These are phyloP conservation scores for Eimeria tenella DNA, from an alignment of 169 alveolate genomes.

Conservation along the genomic window DNA sequence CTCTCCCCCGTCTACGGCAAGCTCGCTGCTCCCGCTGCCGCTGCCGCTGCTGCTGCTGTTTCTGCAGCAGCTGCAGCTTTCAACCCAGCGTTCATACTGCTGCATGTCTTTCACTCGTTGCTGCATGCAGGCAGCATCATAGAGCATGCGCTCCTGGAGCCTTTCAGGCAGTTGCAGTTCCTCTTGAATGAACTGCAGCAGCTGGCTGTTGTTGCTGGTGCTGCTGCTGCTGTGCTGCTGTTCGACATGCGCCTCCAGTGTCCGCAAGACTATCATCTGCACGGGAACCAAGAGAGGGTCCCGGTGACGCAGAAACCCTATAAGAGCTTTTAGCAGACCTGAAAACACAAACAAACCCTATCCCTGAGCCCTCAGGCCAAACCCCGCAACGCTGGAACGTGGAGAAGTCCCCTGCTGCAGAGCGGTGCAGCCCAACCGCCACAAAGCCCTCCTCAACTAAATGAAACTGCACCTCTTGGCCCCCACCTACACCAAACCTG, in stretches of 20 bases:
- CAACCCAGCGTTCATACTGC: constrained; percentile 4
- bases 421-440: neutral
- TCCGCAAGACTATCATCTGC: constrained; percentile 71
- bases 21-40: neutral
- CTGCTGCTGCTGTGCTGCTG: constrained; percentile 79
- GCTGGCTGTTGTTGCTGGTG: constrained; percentile 67
- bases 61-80: constrained; percentile 15
- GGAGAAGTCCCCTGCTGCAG: neutral
- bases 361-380: neutral
- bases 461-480: too few relatives aligned
- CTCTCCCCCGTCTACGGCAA: constrained; percentile 10
- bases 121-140: constrained; percentile 73
- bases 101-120: constrained; percentile 63
- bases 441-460: too few relatives aligned
- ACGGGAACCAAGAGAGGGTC: constrained; percentile 74
- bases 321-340: constrained; percentile 56
- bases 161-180: constrained; percentile 64
- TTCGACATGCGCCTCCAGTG: constrained; percentile 71
- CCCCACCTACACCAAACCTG: too few relatives aligned
- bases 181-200: constrained; percentile 51
- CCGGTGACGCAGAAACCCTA: constrained; percentile 71
- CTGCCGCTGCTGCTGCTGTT: neutral
- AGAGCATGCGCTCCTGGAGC: constrained; percentile 65
- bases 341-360: constrained; percentile 23
- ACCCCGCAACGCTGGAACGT: neutral